Conservation (phyloP, 2,329 filamentous ascomycete genomes). For the Coniella vitis region DNA sequence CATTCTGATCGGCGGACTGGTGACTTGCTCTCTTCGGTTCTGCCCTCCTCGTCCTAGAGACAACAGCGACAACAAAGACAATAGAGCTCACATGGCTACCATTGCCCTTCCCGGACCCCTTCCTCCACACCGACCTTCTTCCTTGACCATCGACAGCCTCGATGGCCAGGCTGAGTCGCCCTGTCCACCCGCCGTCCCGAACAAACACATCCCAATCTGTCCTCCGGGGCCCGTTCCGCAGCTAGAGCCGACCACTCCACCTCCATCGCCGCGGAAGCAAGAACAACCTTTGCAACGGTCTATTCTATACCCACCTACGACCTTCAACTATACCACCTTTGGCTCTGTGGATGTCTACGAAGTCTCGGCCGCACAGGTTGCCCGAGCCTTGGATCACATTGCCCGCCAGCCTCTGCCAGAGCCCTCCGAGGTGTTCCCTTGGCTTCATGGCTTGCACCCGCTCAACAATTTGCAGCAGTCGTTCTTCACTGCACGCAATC, state of each 20-base stretch:
- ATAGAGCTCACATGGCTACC: conserved; percentile 39
- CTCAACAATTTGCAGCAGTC: conserved; percentile 82
- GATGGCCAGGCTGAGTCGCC: conserved; percentile 25
- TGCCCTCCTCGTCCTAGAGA: too few relatives aligned
- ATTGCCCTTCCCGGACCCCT: conserved; percentile 40
- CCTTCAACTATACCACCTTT: conserved; percentile 46
- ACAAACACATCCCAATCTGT: conserved; percentile 86
- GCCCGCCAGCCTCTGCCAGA: conserved; percentile 78
- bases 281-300: conserved; percentile 54
- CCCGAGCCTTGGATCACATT: conserved; percentile 66
- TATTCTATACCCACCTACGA: conserved; percentile 66
- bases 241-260: conserved; percentile 53
- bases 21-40: not conserved
- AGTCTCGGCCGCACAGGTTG: conserved; percentile 62
- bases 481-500: conserved; percentile 78
- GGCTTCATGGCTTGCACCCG: conserved; percentile 88
- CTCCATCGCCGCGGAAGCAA: conserved; percentile 56
- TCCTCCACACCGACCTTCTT: conserved; percentile 26
- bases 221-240: conserved; percentile 64
- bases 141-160: conserved; percentile 31
- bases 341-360: conserved; percentile 60
- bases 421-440: conserved; percentile 84
- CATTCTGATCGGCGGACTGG: not conserved
- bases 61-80: too few relatives aligned
- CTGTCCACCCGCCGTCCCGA: conserved; percentile 53